Conservation (phyloP, 768 basidiomycete genomes). For the Suillus weaverae region DNA sequence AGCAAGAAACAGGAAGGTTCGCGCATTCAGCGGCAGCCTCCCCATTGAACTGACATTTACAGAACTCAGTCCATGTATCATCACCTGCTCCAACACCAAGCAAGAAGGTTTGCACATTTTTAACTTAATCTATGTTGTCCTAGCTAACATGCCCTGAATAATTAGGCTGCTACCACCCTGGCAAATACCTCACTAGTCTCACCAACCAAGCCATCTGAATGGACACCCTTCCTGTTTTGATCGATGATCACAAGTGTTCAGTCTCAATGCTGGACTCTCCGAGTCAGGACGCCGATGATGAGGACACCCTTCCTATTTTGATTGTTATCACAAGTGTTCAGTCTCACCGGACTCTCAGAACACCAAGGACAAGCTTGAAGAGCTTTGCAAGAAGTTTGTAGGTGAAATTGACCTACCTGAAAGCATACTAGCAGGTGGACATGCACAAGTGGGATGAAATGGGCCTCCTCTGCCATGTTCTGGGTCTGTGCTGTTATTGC, state of each 20-base stretch:
- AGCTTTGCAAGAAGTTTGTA: slow-evolving; percentile 51
- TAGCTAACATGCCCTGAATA: neutral
- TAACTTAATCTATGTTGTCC: slow-evolving; percentile 3
- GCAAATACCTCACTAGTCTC: slow-evolving; percentile 43
- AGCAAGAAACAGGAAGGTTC: slow-evolving; percentile 40
- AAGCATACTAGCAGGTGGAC: slow-evolving; percentile 18
- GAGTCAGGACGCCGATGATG: too few species aligned
- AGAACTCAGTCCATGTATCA: slow-evolving; percentile 14
- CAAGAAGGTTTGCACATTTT: slow-evolving; percentile 44
- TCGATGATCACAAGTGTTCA: neutral
- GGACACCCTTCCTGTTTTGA: too few species aligned
- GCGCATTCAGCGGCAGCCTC: too few species aligned
- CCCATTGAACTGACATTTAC: too few species aligned
- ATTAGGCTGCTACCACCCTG: slow-evolving; percentile 43
- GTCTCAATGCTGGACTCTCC: too few species aligned
- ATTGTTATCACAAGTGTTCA: slow-evolving; percentile 31
- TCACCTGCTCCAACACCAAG: slow-evolving; percentile 43
- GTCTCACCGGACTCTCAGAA: slow-evolving; percentile 26
- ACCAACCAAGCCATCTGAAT: slow-evolving; percentile 30
- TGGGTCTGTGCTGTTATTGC: too few species aligned
- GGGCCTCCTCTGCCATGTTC: too few species aligned
- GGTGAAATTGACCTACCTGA: slow-evolving; percentile 65
- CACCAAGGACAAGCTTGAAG: slow-evolving; percentile 37
- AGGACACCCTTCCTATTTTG: slow-evolving; percentile 7
- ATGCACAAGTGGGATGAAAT: too few species aligned